Conservation (phyloP, 257 asterid species). For the Solanum paucissectum region DNA sequence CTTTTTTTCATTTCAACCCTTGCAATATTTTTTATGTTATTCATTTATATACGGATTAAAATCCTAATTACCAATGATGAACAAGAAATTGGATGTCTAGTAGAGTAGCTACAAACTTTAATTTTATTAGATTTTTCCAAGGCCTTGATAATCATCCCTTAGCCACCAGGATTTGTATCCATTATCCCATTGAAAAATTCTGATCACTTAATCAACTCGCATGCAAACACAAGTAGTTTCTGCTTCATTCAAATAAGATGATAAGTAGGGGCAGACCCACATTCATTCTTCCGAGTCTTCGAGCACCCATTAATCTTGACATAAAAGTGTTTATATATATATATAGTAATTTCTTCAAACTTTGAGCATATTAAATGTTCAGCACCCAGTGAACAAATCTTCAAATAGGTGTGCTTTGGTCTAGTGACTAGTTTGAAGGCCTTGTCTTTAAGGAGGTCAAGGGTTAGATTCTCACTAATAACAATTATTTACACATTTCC, state of each 20-base stretch:
- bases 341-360: too few species aligned
- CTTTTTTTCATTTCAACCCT: background rate
- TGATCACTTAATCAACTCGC: background rate
- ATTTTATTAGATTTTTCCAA: background rate
- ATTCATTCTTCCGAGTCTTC: background rate
- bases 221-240: background rate
- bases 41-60: background rate
- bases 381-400: background rate
- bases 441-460: background rate
- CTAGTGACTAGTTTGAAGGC: background rate
- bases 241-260: background rate
- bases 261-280: background rate
- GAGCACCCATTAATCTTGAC: background rate
- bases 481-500: background rate
- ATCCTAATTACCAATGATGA: background rate
- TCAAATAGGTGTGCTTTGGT: background rate
- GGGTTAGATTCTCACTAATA: background rate
- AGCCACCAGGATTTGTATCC: background rate
- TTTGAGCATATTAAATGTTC: background rate
- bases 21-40: background rate
- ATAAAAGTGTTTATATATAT: too few species aligned
- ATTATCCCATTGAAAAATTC: background rate
- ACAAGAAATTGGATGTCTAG: background rate
- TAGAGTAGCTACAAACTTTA: background rate
- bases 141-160: background rate